Evolutionary conservation across 148 eudicot species (phyloP), one percentile per base, ranked within the genome.

Genomic region (Selenicereus undatus): DNA sequence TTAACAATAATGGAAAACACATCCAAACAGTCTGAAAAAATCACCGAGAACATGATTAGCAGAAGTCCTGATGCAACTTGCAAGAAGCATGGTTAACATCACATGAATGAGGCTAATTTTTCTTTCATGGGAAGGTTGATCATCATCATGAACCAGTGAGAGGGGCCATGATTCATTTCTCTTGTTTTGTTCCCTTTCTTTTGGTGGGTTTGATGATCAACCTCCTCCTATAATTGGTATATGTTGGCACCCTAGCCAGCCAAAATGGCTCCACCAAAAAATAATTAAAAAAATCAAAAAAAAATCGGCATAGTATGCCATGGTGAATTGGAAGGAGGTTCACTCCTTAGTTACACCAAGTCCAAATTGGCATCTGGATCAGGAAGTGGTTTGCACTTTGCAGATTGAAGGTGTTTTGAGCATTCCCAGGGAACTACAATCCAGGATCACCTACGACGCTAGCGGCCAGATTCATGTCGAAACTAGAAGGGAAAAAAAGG

Each of bases 171-270:
- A 43, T 35, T 62, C 24, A 24, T 68, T 42, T 50, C 54, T 35
- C 21, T n/a, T 68, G 56, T 42, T 72, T 80, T 84, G 71, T 10
- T n/a, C 32, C 60, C 24, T 32, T 56, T 42, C 78, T 83, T 71
- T 83, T 60, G 83, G 78, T 75, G 73, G 71, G 26, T 68, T 76
- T 4, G 74, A 66, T 81, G 66, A 64, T 50, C 48, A 50, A 65
- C n/a, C 30, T n/a, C 14, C 9, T 54, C 50, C 54, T 43, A 10
- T 21, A 21, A 73, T 3, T 0, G 27, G 3, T 10, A 45, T 14
- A 43, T 35, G 29, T 51, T 81, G 74, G 54, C 13, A 42, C 70
- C 73, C 66, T 76, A 10, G 24, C 58, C 32, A 24, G 60, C 56
- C 35, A 70, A 39, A 5, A 21, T 52, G 68, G 11, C n/a, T 29